phyloP scores from a whole-genome alignment of 257 asterid genomes.

The Orobanche coerulescens region DNA sequence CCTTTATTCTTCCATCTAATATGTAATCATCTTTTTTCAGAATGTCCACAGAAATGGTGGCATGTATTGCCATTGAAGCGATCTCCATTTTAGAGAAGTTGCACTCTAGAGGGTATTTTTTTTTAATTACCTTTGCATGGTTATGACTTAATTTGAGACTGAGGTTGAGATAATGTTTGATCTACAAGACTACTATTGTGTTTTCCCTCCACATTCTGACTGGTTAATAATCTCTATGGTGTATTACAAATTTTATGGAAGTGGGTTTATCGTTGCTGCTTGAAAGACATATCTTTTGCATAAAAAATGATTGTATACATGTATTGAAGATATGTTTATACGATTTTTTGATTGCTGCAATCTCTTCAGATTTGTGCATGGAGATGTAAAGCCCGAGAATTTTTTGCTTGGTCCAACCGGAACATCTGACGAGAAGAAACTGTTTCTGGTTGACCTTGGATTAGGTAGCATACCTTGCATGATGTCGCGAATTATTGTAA shows the following conservation, averaged over 20 bases:
- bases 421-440: conserved; percentile 66
- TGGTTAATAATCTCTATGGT: background rate
- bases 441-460: conserved; percentile 87
- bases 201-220: background rate
- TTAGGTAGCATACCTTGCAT: conserved; percentile 42
- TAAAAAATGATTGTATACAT: background rate
- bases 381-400: conserved; percentile 94
- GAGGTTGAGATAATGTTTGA: background rate
- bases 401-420: conserved; percentile 84
- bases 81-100: conserved; percentile 66
- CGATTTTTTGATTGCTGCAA: conserved; percentile 3
- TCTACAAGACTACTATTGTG: background rate
- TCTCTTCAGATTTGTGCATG: conserved; percentile 70
- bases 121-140: background rate
- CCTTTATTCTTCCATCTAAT: conserved; percentile 13
- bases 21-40: conserved; percentile 27
- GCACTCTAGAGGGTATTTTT: conserved; percentile 60
- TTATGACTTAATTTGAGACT: conserved; percentile 7
- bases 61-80: conserved; percentile 74
- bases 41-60: conserved; percentile 68
- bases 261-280: background rate
- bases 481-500: background rate
- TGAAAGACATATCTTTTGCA: background rate
- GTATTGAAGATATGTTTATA: background rate
- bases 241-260: background rate